Base-by-base conservation (phyloP, 2,329 filamentous ascomycete genomes). In the Fusarium sp. region DNA sequence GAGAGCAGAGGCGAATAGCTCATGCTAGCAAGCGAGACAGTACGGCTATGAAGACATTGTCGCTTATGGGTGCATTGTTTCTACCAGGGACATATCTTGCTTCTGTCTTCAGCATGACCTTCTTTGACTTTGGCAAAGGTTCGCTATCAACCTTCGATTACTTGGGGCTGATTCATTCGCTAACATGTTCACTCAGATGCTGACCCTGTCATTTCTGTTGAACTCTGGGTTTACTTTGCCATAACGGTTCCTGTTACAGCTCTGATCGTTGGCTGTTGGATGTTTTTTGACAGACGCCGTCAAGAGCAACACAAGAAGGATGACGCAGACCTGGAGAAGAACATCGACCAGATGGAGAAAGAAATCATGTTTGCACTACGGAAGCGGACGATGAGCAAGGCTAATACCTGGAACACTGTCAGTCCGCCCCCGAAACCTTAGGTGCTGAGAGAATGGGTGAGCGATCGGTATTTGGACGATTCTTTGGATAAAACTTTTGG, bases 71-170 rank as follows among this genome's bases (percentile, higher is more conserved):
- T 27, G 87, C 87, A 40, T 79, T 90, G 40, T 90, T 90, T 70
- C 79, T 90, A 7, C 88, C 88, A 0, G 87, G 87, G 3, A 89
- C 87, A 1, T 88, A 85, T 67, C 81, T 90, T 19, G 84, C 88
- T 10, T 90, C 88, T 1, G 80, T 90, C 23, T 90, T 90, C 70
- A 85, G 84, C 79, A 90, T 89, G 87, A 87, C 86, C 0, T 90
- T 90, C 74, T 90, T 90, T 79, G 84, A 90, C 76, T 90, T 89
- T 68, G 83, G 83, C 66, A 77, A 80, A 39, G 78, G 82, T 82
- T 74, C 64, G 76, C 46, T 20, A 39, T 32, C 13, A 25, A 7
- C 14, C 14, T 11, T 14, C 7, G 14, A 7, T n/a, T 14, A 17
- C 9, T 15, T 6, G 14, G 14, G 11, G 19, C 39, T 44, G 22